Evolutionary conservation across 2,329 filamentous ascomycete genomes (phyloP), one percentile per base, ranked within the genome.

Genomic region (Fusarium torulosum): DNA sequence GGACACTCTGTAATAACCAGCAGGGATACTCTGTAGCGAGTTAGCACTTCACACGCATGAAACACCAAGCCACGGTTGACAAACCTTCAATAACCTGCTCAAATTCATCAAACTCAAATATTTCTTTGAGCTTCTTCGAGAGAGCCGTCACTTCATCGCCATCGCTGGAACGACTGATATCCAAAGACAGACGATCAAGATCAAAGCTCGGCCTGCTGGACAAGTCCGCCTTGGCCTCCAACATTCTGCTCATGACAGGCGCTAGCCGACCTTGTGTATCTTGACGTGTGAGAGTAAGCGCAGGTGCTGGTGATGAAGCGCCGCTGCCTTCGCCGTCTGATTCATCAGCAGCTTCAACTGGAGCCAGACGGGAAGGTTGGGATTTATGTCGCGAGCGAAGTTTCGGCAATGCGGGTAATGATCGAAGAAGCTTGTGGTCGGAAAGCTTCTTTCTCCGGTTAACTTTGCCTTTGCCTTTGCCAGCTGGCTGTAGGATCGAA

Each of bases 1-100:
- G 83, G 43, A 97, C 93, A 75, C 91, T 97, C 77, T 97, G 94
- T 33, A 98, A 81, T 38, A 98, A 82, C 90, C 93, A 97, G 80
- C 95, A 98, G 10, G 94, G 92, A 76, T 96, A 97, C 81, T 98
- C 95, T 88, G 35, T 21, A 14, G 6, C 7, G 27, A 17, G 59
- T 75, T 61, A 72, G 67, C 35, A 67, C 47, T 27, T 43, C n/a
- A 19, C 17, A 35, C 7, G 14, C 13, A n/a, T 10, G 25, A 15
- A 13, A 17, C 23, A 33, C 3, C 14, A 41, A 13, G 11, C 0
- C 8, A 14, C 7, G 14, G 25, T n/a, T n/a, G 25, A 66, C 78
- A 53, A 78, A 91, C 89, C 89, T 77, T 92, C 89, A 63, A 97
- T 88, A 21, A 98, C 92, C 63, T 94, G 90, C 76, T 99, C 96